Evolutionary conservation across 768 basidiomycete genomes (phyloP).

Genomic region (Grammothele lineata): DNA sequence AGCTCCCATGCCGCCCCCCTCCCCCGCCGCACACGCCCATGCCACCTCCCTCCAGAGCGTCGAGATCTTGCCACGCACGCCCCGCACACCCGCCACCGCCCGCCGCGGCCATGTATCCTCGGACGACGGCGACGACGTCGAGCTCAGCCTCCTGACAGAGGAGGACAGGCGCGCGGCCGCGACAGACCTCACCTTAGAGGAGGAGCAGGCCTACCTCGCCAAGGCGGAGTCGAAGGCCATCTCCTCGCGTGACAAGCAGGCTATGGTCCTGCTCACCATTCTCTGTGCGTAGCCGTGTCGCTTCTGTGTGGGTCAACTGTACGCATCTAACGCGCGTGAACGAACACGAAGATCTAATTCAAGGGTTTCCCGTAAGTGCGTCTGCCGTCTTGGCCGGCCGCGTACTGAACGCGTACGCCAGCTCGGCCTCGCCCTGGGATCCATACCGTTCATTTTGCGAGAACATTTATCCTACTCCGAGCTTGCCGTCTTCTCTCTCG

Average conservation of each 20-base stretch:
- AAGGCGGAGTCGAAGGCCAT: conserved; percentile 38
- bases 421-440: conserved; percentile 92
- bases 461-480: conserved; percentile 97
- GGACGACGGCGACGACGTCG: conserved; percentile 45
- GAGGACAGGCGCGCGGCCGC: conserved; percentile 48
- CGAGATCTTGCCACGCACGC: conserved; percentile 24
- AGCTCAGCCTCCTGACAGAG: conserved; percentile 56
- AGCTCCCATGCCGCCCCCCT: conserved; percentile 22
- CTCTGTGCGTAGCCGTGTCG: conserved; percentile 60
- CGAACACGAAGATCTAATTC: conserved; percentile 50
- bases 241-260: conserved; percentile 74
- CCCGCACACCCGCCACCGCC: conserved; percentile 19
- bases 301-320: background rate
- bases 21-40: conserved; percentile 19
- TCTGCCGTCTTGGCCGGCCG: background rate
- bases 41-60: conserved; percentile 27
- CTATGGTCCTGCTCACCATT: conserved; percentile 79
- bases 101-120: conserved; percentile 11
- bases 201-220: conserved; percentile 29
- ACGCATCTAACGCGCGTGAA: background rate
- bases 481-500: conserved; percentile 88
- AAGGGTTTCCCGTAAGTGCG: conserved; percentile 27
- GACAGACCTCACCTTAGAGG: conserved; percentile 37
- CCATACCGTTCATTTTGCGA: conserved; percentile 92
- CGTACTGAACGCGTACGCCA: no score